Evolutionary conservation across 2,329 filamentous ascomycete genomes (phyloP).

Genomic region (Chaetomium globosum): DNA sequence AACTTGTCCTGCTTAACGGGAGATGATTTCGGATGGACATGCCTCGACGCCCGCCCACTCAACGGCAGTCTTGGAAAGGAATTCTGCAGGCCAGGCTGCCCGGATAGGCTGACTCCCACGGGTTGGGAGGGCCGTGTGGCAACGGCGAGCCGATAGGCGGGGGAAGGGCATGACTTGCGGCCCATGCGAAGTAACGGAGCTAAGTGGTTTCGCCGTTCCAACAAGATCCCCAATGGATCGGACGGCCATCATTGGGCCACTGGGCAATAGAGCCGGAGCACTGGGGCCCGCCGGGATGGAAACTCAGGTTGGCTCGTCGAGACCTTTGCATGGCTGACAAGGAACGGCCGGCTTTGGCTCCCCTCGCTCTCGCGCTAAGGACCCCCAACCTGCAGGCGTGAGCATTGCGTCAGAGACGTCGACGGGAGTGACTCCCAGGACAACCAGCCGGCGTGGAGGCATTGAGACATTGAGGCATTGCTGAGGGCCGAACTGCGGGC

Average conservation of each 20-base stretch:
- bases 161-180: slow-evolving; percentile 39
- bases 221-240: slow-evolving; percentile 23
- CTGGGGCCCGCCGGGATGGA: slow-evolving; percentile 32
- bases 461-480: not conserved
- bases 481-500: slow-evolving; percentile 12
- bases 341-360: slow-evolving; percentile 20
- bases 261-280: slow-evolving; percentile 29
- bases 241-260: slow-evolving; percentile 29
- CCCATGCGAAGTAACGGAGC: slow-evolving; percentile 35
- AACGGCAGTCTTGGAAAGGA: not conserved
- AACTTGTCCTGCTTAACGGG: not conserved
- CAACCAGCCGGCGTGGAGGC: not conserved
- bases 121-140: slow-evolving; percentile 19
- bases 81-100: slow-evolving; percentile 17
- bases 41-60: slow-evolving; percentile 13
- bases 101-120: not conserved
- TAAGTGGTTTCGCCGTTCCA: slow-evolving; percentile 27
- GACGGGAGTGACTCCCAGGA: slow-evolving; percentile 6
- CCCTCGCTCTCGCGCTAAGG: slow-evolving; percentile 15
- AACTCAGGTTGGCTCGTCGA: slow-evolving; percentile 28
- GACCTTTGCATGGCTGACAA: slow-evolving; percentile 31
- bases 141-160: slow-evolving; percentile 30
- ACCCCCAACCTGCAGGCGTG: slow-evolving; percentile 20
- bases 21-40: slow-evolving; percentile 5
- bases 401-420: slow-evolving; percentile 29